Percentiles rank a stretch among this genome's conserved stretches.
Conservation (phyloP, 2,329 filamentous ascomycete genomes). For the Fusarium austroafricanum region DNA sequence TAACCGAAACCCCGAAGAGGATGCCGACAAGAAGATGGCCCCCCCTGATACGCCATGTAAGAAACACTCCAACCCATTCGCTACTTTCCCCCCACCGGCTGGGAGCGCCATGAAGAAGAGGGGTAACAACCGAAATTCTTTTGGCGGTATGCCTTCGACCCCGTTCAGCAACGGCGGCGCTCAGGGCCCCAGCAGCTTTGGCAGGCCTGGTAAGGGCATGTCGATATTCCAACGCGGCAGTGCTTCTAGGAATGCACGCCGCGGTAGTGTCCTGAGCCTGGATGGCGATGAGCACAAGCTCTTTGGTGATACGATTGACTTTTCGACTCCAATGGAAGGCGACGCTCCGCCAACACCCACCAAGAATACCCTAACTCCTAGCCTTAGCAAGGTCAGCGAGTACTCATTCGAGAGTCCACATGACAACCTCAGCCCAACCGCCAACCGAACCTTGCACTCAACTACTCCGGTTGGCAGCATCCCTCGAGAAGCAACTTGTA, state of each 20-base stretch:
- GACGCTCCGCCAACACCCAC: slow-evolving; percentile 96
- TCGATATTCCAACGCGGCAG: slow-evolving; percentile 73
- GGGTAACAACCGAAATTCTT: slow-evolving; percentile 74
- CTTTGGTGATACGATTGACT: slow-evolving; percentile 49
- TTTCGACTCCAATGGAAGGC: slow-evolving; percentile 50
- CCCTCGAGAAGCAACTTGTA: slow-evolving; percentile 57
- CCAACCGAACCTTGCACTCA: slow-evolving; percentile 57
- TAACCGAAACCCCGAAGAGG: slow-evolving; percentile 82
- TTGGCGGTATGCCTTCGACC: slow-evolving; percentile 78
- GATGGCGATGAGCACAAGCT: slow-evolving; percentile 78
- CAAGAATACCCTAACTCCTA: slow-evolving; percentile 70
- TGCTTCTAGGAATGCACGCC: slow-evolving; percentile 58
- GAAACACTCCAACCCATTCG: slow-evolving; percentile 77
- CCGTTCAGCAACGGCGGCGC: slow-evolving; percentile 75
- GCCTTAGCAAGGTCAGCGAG: slow-evolving; percentile 53
- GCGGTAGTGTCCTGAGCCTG: slow-evolving; percentile 81
- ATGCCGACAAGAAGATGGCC: slow-evolving; percentile 67
- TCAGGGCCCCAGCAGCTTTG: slow-evolving; percentile 61
- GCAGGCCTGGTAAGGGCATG: slow-evolving; percentile 69
- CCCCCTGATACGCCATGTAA: slow-evolving; percentile 98
- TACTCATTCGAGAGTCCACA: slow-evolving; percentile 55
- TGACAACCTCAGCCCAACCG: slow-evolving; percentile 54
- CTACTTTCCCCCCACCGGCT: slow-evolving; percentile 70
- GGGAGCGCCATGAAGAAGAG: slow-evolving; percentile 73
- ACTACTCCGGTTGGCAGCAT: slow-evolving; percentile 57